Percentiles rank a stretch among this genome's conserved stretches.
phyloP scores from a whole-genome alignment of 495 filamentous ascomycete genomes.

The Jackrogersella minutella region DNA sequence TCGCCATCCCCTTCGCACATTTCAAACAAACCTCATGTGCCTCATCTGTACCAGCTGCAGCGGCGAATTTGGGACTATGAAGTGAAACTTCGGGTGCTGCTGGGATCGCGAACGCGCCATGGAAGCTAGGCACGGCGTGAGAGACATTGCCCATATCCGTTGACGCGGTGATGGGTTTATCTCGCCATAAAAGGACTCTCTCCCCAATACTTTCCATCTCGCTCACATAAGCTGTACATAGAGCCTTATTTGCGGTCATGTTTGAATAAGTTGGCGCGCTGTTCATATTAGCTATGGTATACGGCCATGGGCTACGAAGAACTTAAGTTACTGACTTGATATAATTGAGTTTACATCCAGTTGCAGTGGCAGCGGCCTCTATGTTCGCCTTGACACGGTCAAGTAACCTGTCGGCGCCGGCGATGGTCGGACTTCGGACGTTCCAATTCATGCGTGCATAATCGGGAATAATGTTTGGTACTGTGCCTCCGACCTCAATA shows the following conservation, averaged over 20 bases:
- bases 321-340: conserved; percentile 34
- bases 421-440: conserved; percentile 57
- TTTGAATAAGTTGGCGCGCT: conserved; percentile 56
- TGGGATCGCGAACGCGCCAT: conserved; percentile 62
- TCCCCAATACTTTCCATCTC: conserved; percentile 54
- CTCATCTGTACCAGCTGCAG: conserved; percentile 60
- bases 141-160: conserved; percentile 65
- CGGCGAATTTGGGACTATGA: conserved; percentile 63
- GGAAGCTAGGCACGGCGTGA: conserved; percentile 65
- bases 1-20: conserved; percentile 66
- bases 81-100: conserved; percentile 57
- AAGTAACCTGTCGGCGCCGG: conserved; percentile 56
- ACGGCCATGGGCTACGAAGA: not conserved
- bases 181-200: conserved; percentile 47
- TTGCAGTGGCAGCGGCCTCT: conserved; percentile 63
- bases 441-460: conserved; percentile 64
- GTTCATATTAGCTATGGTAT: conserved; percentile 40
- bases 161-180: conserved; percentile 53
- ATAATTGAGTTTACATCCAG: conserved; percentile 60
- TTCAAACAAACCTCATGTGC: conserved; percentile 54
- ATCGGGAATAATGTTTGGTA: conserved; percentile 63
- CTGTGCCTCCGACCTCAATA: conserved; percentile 55
- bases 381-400: conserved; percentile 62
- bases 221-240: conserved; percentile 61
- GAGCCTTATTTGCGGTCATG: conserved; percentile 55